Evolutionary conservation across 371 early-diverging fungal species (phyloP).

Genomic region (Paraphysoderma sedebokerense): DNA sequence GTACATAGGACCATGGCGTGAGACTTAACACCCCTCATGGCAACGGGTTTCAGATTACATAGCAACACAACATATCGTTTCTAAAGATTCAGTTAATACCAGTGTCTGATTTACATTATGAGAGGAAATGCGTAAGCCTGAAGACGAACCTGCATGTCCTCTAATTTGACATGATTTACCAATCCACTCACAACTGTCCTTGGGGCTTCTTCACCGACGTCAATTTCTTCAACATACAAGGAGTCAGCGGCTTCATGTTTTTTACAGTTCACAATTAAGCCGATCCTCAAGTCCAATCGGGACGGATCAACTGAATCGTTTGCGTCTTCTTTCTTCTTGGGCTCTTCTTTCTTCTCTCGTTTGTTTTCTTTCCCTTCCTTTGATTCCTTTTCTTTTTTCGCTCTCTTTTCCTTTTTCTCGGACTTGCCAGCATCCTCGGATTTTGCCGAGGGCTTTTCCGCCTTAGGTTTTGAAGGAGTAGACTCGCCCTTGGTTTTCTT

Average conservation of each 20-base stretch:
- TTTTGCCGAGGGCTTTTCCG: constrained; percentile 11
- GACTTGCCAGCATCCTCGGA: constrained; percentile 12
- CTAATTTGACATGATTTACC: constrained; percentile 73
- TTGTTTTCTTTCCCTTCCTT: too few relatives aligned
- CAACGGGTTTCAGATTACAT: constrained; percentile 86
- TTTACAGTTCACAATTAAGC: constrained; percentile 59
- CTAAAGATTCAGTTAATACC: too few relatives aligned
- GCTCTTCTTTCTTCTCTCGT: too few relatives aligned
- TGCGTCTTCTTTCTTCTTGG: too few relatives aligned
- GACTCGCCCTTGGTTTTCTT: constrained; percentile 22
- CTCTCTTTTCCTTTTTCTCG: constrained; percentile 1
- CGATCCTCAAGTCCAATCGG: constrained; percentile 83
- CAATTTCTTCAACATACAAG: constrained; percentile 87
- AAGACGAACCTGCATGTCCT: constrained; percentile 78
- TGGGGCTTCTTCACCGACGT: constrained; percentile 70
- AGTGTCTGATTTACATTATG: too few relatives aligned
- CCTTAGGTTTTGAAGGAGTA: constrained; percentile 19
- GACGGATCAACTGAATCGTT: too few relatives aligned
- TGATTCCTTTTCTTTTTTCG: too few relatives aligned
- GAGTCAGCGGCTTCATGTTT: constrained; percentile 87
- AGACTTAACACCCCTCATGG: constrained; percentile 89
- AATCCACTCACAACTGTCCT: constrained; percentile 85
- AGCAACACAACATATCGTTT: constrained; percentile 41
- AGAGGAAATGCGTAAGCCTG: too few relatives aligned
- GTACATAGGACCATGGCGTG: constrained; percentile 90